phyloP scores from a whole-genome alignment of 768 basidiomycete genomes.

The Boletus reticuloceps region DNA sequence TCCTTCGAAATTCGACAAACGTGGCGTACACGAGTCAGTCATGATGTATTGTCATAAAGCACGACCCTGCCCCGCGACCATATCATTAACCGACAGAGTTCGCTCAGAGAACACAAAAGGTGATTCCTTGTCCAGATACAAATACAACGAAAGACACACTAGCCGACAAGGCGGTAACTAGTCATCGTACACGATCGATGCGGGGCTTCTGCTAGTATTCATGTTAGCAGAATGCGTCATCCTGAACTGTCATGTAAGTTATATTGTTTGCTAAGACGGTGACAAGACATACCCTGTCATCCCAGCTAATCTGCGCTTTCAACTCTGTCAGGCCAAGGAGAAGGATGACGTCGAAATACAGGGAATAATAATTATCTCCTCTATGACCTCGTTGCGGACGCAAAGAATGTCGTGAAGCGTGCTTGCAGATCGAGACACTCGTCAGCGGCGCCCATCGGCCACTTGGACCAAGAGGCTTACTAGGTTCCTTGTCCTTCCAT shows the following conservation, averaged over 20 bases:
- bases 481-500: constrained; percentile 15
- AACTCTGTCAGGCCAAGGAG: constrained; percentile 44
- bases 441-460: not conserved
- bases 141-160: too few relatives aligned
- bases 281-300: constrained; percentile 20
- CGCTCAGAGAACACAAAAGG: too few relatives aligned
- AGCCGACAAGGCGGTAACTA: not conserved
- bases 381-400: not conserved
- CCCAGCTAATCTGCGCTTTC: constrained; percentile 45
- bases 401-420: constrained; percentile 11
- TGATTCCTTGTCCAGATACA: too few relatives aligned
- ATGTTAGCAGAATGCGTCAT: not conserved
- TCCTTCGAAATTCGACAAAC: too few relatives aligned
- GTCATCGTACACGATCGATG: constrained; percentile 20
- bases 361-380: constrained; percentile 11
- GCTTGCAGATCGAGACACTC: not conserved
- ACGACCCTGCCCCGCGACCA: too few relatives aligned
- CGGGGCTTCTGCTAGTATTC: constrained; percentile 12
- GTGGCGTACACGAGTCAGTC: too few relatives aligned
- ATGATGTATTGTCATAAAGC: too few relatives aligned
- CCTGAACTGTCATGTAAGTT: constrained; percentile 6
- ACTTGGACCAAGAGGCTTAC: not conserved
- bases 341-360: constrained; percentile 35
- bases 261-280: not conserved
- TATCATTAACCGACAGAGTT: too few relatives aligned